Base-by-base conservation (phyloP, 306 rosid genomes). In the Hippophae tibetana region DNA sequence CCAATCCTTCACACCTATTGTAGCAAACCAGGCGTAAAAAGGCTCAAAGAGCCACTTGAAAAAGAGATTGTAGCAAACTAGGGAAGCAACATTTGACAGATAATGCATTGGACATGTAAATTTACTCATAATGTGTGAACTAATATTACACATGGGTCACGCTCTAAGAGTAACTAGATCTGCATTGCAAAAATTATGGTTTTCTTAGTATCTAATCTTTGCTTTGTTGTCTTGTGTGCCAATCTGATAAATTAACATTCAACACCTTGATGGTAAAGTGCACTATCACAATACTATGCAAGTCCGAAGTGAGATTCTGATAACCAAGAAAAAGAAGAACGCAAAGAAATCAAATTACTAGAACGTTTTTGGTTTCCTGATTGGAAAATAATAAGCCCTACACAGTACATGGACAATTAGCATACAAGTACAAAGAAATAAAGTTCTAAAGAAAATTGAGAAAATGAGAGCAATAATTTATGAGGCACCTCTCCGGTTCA, bases 351-450 rank as follows among this genome's bases (percentile, higher is more conserved):
- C 68, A 82, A 79, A 71, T 82, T 66, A 72, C 75, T 65, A 67
- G 61, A 60, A 9, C 59, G 69, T 72, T 79, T 31, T 69, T 75
- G 77, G 78, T 72, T 72, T 79, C 81, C 70, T 74, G 69, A 81
- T 63, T 69, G 79, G 69, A 79, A 31, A 76, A 72, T 52, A 79
- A 81, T 58, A 72, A 73, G 76, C 87, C 87, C 82, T 76, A 89
- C 59, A 77, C 38, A 31, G 77, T 74, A 73, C 89, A 77, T 70
- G 67, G 74, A 82, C 74, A 82, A 86, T 84, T 78, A 82, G 83
- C 89, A 79, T 69, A 67, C 50, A 48, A 57, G 80, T 73, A 75
- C 57, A 48, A 27, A 13, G 63, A 75, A 63, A 63, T 69, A 65
- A 58, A 67, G 61, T 67, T 49, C 52, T 78, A 46, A 52, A 25